These are phyloP conservation scores for Cokeromyces recurvatus DNA, from an alignment of 371 early-diverging fungal species.

Conservation along the genomic window DNA sequence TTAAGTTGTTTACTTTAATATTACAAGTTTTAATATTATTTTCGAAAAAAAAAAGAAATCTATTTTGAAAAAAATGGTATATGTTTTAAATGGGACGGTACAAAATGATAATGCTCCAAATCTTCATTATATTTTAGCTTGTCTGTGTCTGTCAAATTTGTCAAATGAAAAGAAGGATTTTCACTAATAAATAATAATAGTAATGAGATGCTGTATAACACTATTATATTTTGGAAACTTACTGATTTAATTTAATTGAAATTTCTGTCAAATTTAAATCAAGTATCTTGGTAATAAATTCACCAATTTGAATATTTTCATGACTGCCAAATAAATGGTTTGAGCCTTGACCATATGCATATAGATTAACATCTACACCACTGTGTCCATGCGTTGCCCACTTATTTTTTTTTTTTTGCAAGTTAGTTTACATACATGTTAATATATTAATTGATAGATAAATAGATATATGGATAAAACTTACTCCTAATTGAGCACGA, in stretches of 20 bases:
- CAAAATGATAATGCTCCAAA: constrained; percentile 29
- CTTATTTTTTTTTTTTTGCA: constrained; percentile 20
- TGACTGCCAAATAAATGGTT: constrained; percentile 57
- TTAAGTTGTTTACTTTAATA: no score
- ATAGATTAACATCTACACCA: constrained; percentile 93
- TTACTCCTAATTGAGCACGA: constrained; percentile 69
- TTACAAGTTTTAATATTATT: no score
- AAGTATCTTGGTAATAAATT: constrained; percentile 62
- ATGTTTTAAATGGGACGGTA: not conserved
- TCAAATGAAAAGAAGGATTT: constrained; percentile 20
- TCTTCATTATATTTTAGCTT: constrained; percentile 27
- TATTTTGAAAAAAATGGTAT: no score
- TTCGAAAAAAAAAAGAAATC: no score
- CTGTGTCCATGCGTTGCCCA: constrained; percentile 94
- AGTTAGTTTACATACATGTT: not conserved
- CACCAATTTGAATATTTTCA: constrained; percentile 88
- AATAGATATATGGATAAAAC: no score
- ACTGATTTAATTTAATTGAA: constrained; percentile 60
- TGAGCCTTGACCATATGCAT: constrained; percentile 61
- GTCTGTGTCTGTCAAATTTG: constrained; percentile 13
- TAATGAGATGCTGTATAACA: no score
- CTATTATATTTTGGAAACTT: no score
- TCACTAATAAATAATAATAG: constrained; percentile 9
- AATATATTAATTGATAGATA: no score
- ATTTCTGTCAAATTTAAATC: constrained; percentile 58